phyloP scores from a whole-genome alignment of 352 stramenopile genomes.

The Globisporangium rhizosaccharum region DNA sequence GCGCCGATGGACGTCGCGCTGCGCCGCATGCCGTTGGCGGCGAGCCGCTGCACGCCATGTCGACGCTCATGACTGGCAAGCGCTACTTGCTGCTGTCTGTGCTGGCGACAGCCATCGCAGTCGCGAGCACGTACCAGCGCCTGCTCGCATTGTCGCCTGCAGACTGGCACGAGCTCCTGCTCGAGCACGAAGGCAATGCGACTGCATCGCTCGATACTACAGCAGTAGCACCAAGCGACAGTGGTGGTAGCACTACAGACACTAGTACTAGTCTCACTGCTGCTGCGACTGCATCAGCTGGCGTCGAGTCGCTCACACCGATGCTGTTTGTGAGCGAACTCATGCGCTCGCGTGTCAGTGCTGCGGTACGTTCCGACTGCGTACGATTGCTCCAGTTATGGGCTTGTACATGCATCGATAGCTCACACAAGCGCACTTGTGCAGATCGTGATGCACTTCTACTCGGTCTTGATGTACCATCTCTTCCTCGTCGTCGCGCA shows the following conservation, averaged over 20 bases:
- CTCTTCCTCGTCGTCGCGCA: constrained; percentile 46
- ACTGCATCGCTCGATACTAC: constrained; percentile 1
- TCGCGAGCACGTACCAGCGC: constrained; percentile 39
- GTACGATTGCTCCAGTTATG: constrained; percentile 7
- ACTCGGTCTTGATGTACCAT: constrained; percentile 65
- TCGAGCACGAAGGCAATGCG: constrained; percentile 8
- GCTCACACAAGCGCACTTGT: constrained; percentile 1
- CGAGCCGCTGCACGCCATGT: constrained; percentile 24
- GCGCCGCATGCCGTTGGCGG: no score
- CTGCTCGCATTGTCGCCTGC: constrained; percentile 19
- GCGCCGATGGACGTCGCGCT: background rate
- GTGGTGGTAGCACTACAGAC: background rate
- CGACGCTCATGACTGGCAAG: constrained; percentile 36
- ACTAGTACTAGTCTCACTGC: background rate
- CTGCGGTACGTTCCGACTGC: constrained; percentile 30
- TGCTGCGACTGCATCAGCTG: background rate
- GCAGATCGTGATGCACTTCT: constrained; percentile 69
- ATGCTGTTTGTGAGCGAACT: constrained; percentile 38
- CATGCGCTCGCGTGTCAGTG: constrained; percentile 47
- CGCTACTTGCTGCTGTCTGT: constrained; percentile 66
- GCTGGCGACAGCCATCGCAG: constrained; percentile 45
- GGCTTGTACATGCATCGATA: constrained; percentile 4
- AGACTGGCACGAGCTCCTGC: constrained; percentile 7
- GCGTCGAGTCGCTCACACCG: constrained; percentile 4
- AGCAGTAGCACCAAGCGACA: background rate